Percentiles rank a stretch among this genome's conserved stretches.
phyloP scores from a whole-genome alignment of 2,329 filamentous ascomycete species.

The Pseudocercospora pini-densiflorae region DNA sequence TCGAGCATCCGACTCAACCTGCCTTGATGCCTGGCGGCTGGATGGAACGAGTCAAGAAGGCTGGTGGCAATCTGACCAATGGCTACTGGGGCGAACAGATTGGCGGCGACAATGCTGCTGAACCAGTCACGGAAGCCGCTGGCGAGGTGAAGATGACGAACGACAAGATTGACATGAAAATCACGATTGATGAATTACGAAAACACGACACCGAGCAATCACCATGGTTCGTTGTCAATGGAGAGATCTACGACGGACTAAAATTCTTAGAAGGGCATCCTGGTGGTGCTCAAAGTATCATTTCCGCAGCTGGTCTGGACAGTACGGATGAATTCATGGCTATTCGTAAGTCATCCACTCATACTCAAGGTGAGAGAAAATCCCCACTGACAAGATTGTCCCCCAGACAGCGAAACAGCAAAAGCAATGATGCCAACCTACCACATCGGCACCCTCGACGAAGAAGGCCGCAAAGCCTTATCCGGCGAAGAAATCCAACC shows the following conservation, averaged over 20 bases:
- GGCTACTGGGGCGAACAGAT: conserved; percentile 82
- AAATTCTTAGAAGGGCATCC: conserved; percentile 80
- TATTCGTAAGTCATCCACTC: conserved; percentile 69
- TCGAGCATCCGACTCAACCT: conserved; percentile 88
- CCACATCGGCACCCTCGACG: conserved; percentile 78
- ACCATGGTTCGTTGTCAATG: conserved; percentile 88
- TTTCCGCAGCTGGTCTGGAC: conserved; percentile 80
- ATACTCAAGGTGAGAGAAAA: neutral
- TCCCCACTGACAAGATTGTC: neutral
- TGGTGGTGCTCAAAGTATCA: conserved; percentile 83
- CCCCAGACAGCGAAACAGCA: conserved; percentile 82
- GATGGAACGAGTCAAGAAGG: conserved; percentile 90
- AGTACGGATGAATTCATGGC: conserved; percentile 87
- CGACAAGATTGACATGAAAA: conserved; percentile 63
- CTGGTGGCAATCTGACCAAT: conserved; percentile 78
- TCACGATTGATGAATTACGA: conserved; percentile 73
- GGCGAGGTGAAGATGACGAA: conserved; percentile 80
- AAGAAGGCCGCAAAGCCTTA: conserved; percentile 60
- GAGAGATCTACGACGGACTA: conserved; percentile 88
- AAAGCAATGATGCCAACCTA: conserved; percentile 87
- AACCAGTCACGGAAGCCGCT: conserved; percentile 53
- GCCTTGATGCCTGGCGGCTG: conserved; percentile 78
- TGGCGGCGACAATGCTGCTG: conserved; percentile 53
- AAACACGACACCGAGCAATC: conserved; percentile 66
- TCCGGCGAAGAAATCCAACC: conserved; percentile 47